phyloP scores from a whole-genome alignment of 2,329 filamentous ascomycete genomes.

The Scytalidium lignicola region DNA sequence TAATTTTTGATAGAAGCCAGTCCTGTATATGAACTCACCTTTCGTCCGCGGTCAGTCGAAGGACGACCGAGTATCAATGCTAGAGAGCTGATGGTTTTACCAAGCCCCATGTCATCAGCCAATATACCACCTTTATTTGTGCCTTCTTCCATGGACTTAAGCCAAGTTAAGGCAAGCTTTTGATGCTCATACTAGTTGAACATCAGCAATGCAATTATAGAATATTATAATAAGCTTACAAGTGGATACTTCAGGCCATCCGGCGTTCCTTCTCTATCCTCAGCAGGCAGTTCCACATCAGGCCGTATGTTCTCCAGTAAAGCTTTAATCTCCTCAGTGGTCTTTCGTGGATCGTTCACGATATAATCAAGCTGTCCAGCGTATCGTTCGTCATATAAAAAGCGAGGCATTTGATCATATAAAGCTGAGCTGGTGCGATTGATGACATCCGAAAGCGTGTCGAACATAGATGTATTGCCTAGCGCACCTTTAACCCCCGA shows the following conservation, averaged over 20 bases:
- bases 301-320: conserved; percentile 69
- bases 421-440: background rate
- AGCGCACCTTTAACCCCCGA: background rate
- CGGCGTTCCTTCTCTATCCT: conserved; percentile 64
- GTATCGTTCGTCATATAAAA: background rate
- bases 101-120: conserved; percentile 78
- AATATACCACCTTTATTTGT: conserved; percentile 70
- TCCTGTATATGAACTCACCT: conserved; percentile 18
- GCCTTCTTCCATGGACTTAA: conserved; percentile 68
- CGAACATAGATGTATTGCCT: background rate
- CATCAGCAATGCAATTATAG: conserved; percentile 9
- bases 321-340: conserved; percentile 62
- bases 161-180: conserved; percentile 70
- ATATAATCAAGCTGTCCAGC: conserved; percentile 17
- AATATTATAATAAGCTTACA: conserved; percentile 8
- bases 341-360: conserved; percentile 42
- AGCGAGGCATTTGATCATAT: background rate
- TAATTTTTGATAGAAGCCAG: conserved; percentile 1
- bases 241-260: conserved; percentile 61
- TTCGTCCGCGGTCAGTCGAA: conserved; percentile 43
- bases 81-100: conserved; percentile 79
- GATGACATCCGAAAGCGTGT: background rate
- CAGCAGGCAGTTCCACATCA: conserved; percentile 58
- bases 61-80: conserved; percentile 56
- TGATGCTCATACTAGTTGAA: conserved; percentile 66